Conservation (phyloP, 345 rosid genomes). For the Pistacia vera region DNA sequence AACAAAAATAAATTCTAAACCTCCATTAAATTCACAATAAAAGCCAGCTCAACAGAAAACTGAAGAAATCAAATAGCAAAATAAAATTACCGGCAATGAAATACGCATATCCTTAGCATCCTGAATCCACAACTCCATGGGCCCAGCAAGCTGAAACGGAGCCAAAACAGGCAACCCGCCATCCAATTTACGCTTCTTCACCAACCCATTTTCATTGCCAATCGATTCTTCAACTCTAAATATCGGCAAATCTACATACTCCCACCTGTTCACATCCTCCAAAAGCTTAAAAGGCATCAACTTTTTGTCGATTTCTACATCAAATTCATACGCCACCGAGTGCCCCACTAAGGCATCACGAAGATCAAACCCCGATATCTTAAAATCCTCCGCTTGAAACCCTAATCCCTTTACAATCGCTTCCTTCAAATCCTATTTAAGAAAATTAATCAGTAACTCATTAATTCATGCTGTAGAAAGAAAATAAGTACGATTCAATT, state of each 20-base stretch:
- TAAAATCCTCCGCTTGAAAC: slow-evolving; percentile 70
- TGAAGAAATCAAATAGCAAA: not conserved
- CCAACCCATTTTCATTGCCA: slow-evolving; percentile 43
- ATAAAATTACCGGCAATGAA: slow-evolving; percentile 61
- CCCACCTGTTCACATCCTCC: slow-evolving; percentile 94
- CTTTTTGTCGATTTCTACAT: slow-evolving; percentile 65
- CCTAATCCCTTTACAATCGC: slow-evolving; percentile 83
- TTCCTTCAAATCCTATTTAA: slow-evolving; percentile 81
- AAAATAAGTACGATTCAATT: not conserved
- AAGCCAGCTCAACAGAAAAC: not conserved
- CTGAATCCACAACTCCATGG: slow-evolving; percentile 96
- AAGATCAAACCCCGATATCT: slow-evolving; percentile 77
- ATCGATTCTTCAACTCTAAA: slow-evolving; percentile 49
- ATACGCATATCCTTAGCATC: slow-evolving; percentile 88
- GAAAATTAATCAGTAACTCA: not conserved
- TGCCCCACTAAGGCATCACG: slow-evolving; percentile 86
- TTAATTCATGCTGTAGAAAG: not conserved
- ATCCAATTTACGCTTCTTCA: slow-evolving; percentile 39
- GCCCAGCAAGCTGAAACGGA: slow-evolving; percentile 95
- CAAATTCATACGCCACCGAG: slow-evolving; percentile 83
- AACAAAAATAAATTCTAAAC: not conserved
- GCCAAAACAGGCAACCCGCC: slow-evolving; percentile 66
- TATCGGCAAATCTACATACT: slow-evolving; percentile 81
- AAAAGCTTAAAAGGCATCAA: slow-evolving; percentile 80
- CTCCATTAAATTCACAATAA: not conserved